Base-by-base conservation (phyloP, 257 asterid species). In the Capsicum baccatum region DNA sequence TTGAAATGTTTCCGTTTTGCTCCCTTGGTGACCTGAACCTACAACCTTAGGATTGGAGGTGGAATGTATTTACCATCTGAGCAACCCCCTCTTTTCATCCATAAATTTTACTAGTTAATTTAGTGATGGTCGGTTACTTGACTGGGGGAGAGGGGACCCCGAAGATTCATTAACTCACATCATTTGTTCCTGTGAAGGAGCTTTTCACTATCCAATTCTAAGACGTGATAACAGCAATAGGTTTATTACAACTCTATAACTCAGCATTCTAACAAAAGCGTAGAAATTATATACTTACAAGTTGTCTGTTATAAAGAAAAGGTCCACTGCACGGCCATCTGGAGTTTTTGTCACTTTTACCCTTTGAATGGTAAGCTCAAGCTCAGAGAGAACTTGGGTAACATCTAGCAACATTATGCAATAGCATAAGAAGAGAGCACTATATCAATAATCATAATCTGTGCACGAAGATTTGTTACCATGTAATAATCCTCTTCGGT, bases 301-400 rank as follows among this genome's bases (percentile, higher is more conserved):
- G 88, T 90, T 91, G 83, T 95, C 98, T 42, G 85, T 92, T 85
- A 94, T 88, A 84, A 94, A 93, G 94, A 94, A 92, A 88, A 94
- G 92, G 89, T 94, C 98, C 80, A 94, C 82, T 79, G 87, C 94
- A 68, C 89, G 86, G 33, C 91, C 97, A 88, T 95, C 96, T n/a
- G 97, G 99, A 26, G 95, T 92, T 50, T 94, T 93, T 55, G 93
- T 90, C 89, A 94, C 99, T 89, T 95, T 94, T 48, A 95, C 97
- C 87, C 91, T 87, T 88, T 93, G 96, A 87, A 92, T 94, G 6
- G 88, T 50, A 69, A 94, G 90, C 86, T 92, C 97, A 69, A 92
- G 97, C 87, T 92, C 96, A 85, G 86, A 92, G 33, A 94, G 92
- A 85, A 90, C 94, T 81, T 59, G 90, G 83, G 97, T 93, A 73